Base-by-base conservation (phyloP, 179 eudicot genomes). In the Silene vulgaris region DNA sequence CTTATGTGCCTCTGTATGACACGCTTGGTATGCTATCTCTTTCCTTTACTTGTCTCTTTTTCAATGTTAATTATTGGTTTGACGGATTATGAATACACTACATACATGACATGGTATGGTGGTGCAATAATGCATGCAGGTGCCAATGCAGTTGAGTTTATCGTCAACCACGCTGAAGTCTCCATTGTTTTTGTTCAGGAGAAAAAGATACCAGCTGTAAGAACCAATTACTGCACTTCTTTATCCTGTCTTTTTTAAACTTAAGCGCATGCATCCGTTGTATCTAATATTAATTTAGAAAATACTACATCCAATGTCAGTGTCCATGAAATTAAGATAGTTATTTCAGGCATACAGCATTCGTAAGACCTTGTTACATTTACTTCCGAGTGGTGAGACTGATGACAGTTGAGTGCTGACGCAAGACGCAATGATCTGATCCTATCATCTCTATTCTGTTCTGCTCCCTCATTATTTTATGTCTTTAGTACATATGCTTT, bases 81-180 rank as follows among this genome's bases (percentile, higher is more conserved):
- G 8, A 21, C n/a, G 5, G 2, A 37, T 57, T 72, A 3, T 52
- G 43, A 71, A 72, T 8, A 9, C 14, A 26, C 8, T 56, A 60
- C 8, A 16, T 8, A 19, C 14, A 26, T 13, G 68, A 60, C 8
- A 16, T 20, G 32, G 11, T 16, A 26, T 21, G n/a, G n/a, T n/a
- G n/a, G n/a, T 54, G 74, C 13, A 12, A 77, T 48, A 70, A 71
- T 64, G 3, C 70, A 65, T 72, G 78, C 86, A 95, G 99, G 97
- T 81, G 82, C 91, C 56, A 88, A 93, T 84, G 96, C 97, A 1
- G 93, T 92, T 64, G 99, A 95, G 85, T 95, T 88, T 86, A 92
- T 95, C 69, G 82, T 95, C 73, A 95, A 95, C 80, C 99, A 95
- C 82, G 97, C 99, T 68, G 90, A 95, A 84, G 80, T 93, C 75